Evolutionary conservation across 2,329 filamentous ascomycete species (phyloP).

Genomic region (Fusarium austroafricanum): DNA sequence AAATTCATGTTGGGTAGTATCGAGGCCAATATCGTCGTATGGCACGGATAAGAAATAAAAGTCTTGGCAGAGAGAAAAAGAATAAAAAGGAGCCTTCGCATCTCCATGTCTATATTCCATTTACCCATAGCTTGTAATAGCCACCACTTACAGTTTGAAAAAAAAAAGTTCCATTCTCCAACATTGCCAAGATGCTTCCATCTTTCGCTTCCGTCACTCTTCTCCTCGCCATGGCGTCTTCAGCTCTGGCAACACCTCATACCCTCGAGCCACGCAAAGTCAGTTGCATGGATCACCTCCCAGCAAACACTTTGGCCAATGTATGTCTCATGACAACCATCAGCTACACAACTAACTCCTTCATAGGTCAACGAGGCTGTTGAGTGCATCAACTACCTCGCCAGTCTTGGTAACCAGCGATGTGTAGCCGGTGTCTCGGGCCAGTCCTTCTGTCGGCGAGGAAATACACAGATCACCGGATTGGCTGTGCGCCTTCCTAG

Average conservation of each 20-base stretch:
- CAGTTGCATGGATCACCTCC: constrained; percentile 6
- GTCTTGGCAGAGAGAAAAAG: not conserved
- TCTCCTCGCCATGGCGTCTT: too few relatives aligned
- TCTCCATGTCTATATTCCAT: too few relatives aligned
- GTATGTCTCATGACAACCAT: not conserved
- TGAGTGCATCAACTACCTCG: constrained; percentile 20
- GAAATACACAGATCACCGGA: constrained; percentile 26
- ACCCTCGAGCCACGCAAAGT: too few relatives aligned
- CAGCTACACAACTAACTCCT: not conserved
- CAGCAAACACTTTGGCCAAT: not conserved
- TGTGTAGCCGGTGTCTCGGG: constrained; percentile 10
- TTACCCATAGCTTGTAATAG: too few relatives aligned
- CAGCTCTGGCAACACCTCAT: too few relatives aligned
- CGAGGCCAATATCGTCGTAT: too few relatives aligned
- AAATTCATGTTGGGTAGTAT: too few relatives aligned
- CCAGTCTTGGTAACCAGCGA: constrained; percentile 11
- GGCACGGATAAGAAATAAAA: too few relatives aligned
- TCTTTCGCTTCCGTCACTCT: too few relatives aligned
- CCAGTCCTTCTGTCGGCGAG: constrained; percentile 17
- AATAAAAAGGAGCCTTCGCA: not conserved
- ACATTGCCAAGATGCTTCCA: too few relatives aligned
- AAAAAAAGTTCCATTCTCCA: too few relatives aligned
- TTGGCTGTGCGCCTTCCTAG: not conserved
- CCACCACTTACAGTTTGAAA: too few relatives aligned
- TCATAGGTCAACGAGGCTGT: constrained; percentile 18